Evolutionary conservation across 2,329 filamentous ascomycete species (phyloP).

Genomic region (Myriosclerotinia curreyana): DNA sequence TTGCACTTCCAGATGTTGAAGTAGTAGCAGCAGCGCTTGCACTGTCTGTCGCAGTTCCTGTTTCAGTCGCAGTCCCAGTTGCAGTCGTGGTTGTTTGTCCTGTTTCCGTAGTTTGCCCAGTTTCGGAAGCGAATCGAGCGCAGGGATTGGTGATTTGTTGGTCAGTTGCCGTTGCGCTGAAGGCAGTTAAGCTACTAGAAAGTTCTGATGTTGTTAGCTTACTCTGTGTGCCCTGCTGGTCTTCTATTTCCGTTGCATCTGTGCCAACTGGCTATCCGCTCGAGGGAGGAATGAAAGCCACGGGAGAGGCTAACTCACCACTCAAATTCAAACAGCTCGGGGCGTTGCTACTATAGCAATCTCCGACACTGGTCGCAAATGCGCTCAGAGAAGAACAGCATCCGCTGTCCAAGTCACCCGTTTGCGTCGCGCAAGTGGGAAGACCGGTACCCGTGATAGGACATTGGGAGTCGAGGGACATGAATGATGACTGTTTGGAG

Average conservation of each 20-base stretch:
- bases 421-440: conserved; percentile 12
- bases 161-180: conserved; percentile 16
- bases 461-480: conserved; percentile 17
- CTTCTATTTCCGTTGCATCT: not conserved
- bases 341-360: conserved; percentile 14
- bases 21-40: not conserved
- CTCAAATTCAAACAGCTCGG: conserved; percentile 11
- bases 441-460: conserved; percentile 11
- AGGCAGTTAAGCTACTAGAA: conserved; percentile 1
- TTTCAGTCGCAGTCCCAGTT: not conserved
- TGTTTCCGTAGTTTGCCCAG: not conserved
- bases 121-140: conserved; percentile 4
- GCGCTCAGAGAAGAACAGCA: conserved; percentile 11
- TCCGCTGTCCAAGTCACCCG: not conserved
- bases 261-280: not conserved
- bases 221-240: no score
- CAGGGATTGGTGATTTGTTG: conserved; percentile 14
- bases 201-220: conserved; percentile 5
- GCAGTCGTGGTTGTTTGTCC: not conserved
- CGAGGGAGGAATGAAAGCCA: not conserved
- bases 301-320: not conserved
- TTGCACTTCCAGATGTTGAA: conserved; percentile 1
- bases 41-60: not conserved
- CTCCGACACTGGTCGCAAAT: conserved; percentile 1
- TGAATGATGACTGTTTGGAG: conserved; percentile 13